These are phyloP conservation scores for Epichloe scottii DNA, from an alignment of 2,329 filamentous ascomycete species.

Conservation along the genomic window DNA sequence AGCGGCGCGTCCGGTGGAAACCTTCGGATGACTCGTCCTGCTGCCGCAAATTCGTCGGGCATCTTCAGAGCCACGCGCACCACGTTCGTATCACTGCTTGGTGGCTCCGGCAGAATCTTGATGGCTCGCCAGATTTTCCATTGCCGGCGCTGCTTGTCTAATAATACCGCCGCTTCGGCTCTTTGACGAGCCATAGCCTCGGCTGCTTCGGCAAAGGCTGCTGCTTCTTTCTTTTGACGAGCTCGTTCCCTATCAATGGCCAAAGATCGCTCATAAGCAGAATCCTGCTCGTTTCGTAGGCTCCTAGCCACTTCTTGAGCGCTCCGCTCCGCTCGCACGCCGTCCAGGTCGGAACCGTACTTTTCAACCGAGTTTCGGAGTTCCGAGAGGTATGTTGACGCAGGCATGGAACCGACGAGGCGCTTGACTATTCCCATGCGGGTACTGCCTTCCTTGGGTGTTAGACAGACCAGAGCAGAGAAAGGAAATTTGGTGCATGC, in stretches of 20 bases:
- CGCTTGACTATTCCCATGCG: constrained; percentile 85
- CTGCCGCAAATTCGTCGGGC: constrained; percentile 40
- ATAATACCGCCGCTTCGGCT: constrained; percentile 45
- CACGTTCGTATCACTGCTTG: constrained; percentile 46
- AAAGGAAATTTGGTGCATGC: constrained; percentile 90
- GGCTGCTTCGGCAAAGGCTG: constrained; percentile 55
- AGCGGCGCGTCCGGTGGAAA: constrained; percentile 59
- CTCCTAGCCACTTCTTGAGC: constrained; percentile 72
- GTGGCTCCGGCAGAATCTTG: constrained; percentile 56
- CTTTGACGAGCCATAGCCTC: constrained; percentile 48
- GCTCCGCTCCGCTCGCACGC: constrained; percentile 60
- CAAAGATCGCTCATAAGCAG: constrained; percentile 83
- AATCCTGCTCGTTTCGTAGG: constrained; percentile 80
- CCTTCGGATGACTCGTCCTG: constrained; percentile 62
- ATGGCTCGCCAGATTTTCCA: constrained; percentile 75
- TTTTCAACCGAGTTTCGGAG: constrained; percentile 61
- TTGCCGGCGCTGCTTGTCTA: constrained; percentile 36
- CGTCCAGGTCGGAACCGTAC: constrained; percentile 62
- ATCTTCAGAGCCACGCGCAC: constrained; percentile 61
- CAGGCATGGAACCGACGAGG: constrained; percentile 57
- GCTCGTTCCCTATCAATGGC: constrained; percentile 80
- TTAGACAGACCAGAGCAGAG: constrained; percentile 73
- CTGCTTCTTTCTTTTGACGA: constrained; percentile 62
- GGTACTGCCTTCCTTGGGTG: constrained; percentile 68
- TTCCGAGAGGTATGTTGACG: constrained; percentile 62